These are phyloP conservation scores for Orbilia quercus DNA, from an alignment of 2,329 filamentous ascomycete genomes.

Conservation along the genomic window DNA sequence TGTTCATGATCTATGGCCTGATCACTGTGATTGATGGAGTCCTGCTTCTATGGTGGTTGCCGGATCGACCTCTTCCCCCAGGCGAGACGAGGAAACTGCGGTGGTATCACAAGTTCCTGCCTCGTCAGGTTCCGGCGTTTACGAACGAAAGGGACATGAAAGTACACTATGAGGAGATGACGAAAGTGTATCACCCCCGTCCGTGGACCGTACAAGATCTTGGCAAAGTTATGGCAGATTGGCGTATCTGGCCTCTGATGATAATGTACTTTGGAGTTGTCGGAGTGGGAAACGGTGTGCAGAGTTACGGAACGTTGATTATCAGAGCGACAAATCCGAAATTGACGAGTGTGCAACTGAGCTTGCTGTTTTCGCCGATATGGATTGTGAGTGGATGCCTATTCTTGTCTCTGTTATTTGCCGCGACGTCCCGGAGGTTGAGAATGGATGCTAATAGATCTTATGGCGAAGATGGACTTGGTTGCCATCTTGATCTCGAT, in stretches of 20 bases:
- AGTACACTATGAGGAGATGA: slow-evolving; percentile 85
- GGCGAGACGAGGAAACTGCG: slow-evolving; percentile 65
- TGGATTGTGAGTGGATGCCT: slow-evolving; percentile 76
- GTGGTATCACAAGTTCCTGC: slow-evolving; percentile 72
- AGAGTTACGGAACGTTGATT: slow-evolving; percentile 87
- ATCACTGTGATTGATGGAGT: slow-evolving; percentile 78
- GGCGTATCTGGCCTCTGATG: slow-evolving; percentile 85
- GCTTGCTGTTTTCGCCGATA: slow-evolving; percentile 86
- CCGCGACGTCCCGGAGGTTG: no score
- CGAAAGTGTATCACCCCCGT: slow-evolving; percentile 79
- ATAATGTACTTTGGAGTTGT: slow-evolving; percentile 97
- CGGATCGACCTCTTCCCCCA: slow-evolving; percentile 77
- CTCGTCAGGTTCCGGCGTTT: slow-evolving; percentile 76
- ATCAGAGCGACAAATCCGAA: slow-evolving; percentile 80
- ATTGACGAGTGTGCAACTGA: slow-evolving; percentile 79
- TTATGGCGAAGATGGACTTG: slow-evolving; percentile 75
- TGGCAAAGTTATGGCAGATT: slow-evolving; percentile 77
- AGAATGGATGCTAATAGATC: neutral
- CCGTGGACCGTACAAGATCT: slow-evolving; percentile 80
- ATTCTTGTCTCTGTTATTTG: no score
- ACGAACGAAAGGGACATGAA: slow-evolving; percentile 77
- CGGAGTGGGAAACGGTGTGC: slow-evolving; percentile 88
- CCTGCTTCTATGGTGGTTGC: slow-evolving; percentile 86
- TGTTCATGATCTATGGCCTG: slow-evolving; percentile 89
- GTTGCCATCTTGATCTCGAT: slow-evolving; percentile 87